Evolutionary conservation across 208 protist species (phyloP), one percentile per base, ranked within the genome.

Genomic region (Leishmania gerbilli): DNA sequence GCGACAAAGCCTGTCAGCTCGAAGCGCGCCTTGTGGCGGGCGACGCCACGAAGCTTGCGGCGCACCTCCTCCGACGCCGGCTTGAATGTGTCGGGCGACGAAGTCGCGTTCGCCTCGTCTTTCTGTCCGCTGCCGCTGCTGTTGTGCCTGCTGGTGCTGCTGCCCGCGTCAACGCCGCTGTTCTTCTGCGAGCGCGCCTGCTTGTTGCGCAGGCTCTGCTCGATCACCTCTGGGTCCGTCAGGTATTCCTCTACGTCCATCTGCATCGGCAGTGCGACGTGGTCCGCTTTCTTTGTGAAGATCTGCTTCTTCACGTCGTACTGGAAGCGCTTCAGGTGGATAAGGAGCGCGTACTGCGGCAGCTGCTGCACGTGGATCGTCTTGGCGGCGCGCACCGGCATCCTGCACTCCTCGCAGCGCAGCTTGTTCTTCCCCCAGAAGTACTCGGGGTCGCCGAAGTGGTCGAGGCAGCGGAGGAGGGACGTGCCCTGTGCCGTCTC

Each of bases 271-370:
- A 98, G 90, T 24, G 95, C 90, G 17, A 98, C 93, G 80, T 97
- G 94, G 71, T 97, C 90, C 37, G 91, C 85, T 62, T 92, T 88
- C 81, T 98, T 98, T 72, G 79, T 89, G 79, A 96, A 94, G 49
- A 13, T 80, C 24, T 90, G 81, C 71, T 80, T 88, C 75, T 88
- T 88, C 67, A 92, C 90, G 65, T 96, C 88, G 86, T 97, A 98
- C 49, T 95, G 95, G 86, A 98, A 98, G 15, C 96, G 90, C 80
- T 98, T 98, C 2, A 98, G 85, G 71, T 98, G 96, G 42, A 98
- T 87, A 15, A 97, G 80, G 21, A 98, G 86, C 17, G 92, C 92
- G 69, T 97, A 96, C 82, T 95, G 87, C 17, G 96, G 96, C 17
- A 95, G 86, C 71, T 91, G 88, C 87, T 97, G 90, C 60, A 98